Conservation (phyloP, 78 protist species). For the Polysphondylium violaceum region DNA sequence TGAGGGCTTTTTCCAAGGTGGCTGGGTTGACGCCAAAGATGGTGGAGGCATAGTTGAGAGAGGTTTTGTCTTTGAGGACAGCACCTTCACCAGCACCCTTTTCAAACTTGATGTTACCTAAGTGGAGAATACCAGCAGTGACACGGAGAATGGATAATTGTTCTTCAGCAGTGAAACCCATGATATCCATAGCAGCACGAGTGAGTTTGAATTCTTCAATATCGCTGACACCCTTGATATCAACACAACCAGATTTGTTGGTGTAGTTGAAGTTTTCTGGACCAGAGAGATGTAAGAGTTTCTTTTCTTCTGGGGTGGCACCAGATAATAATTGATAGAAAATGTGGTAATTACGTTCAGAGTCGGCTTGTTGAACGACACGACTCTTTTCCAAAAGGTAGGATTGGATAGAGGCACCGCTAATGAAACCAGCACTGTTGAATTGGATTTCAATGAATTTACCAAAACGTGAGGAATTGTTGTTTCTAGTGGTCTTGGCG, state of each 20-base stretch:
- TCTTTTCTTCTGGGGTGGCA: constrained; percentile 80
- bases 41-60: constrained; percentile 63
- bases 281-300: constrained; percentile 61
- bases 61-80: constrained; percentile 55
- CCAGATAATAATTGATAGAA: constrained; percentile 97
- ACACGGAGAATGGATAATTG: constrained; percentile 46
- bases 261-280: constrained; percentile 74
- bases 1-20: constrained; percentile 36
- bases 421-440: constrained; percentile 91
- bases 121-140: constrained; percentile 90
- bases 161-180: constrained; percentile 89
- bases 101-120: constrained; percentile 90
- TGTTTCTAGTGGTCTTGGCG: constrained; percentile 92
- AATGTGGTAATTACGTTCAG: constrained; percentile 97
- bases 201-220: constrained; percentile 72
- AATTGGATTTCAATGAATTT: constrained; percentile 97
- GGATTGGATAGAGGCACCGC: constrained; percentile 93
- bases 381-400: constrained; percentile 97
- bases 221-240: constrained; percentile 77
- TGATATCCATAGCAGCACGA: constrained; percentile 78
- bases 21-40: constrained; percentile 74
- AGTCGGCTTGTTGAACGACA: constrained; percentile 87
- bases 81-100: constrained; percentile 72
- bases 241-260: constrained; percentile 73
- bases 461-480: constrained; percentile 95